phyloP scores from a whole-genome alignment of 352 stramenopile species.

The Plasmopara muralis region DNA sequence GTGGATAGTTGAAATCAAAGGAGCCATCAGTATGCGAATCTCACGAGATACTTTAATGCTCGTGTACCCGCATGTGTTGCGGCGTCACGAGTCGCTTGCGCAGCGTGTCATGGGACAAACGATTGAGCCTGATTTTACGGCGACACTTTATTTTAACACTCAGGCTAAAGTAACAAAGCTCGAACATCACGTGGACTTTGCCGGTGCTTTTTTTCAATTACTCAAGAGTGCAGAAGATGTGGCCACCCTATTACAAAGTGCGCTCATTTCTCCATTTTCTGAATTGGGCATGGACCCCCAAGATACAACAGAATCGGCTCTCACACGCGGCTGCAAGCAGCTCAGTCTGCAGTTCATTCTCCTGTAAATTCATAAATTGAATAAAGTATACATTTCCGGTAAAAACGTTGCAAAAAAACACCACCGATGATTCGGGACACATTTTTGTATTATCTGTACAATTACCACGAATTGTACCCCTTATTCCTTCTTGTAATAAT shows the following conservation, averaged over 20 bases:
- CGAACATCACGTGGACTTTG: conserved; percentile 53
- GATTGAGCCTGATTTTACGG: conserved; percentile 43
- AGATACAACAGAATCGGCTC: conserved; percentile 28
- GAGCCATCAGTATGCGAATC: conserved; percentile 39
- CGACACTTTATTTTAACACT: conserved; percentile 52
- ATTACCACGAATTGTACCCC: neutral
- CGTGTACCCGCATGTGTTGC: conserved; percentile 56
- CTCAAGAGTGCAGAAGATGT: conserved; percentile 30
- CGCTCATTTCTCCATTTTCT: conserved; percentile 47
- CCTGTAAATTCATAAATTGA: conserved; percentile 19
- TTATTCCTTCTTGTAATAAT: conserved; percentile 93
- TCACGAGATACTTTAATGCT: conserved; percentile 67
- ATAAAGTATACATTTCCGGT: too few species aligned
- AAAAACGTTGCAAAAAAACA: too few species aligned
- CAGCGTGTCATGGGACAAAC: conserved; percentile 49
- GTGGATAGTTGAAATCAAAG: conserved; percentile 32
- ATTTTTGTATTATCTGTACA: neutral
- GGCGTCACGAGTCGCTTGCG: conserved; percentile 40
- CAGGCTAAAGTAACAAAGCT: conserved; percentile 45
- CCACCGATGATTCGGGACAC: too few species aligned
- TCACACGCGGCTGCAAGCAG: conserved; percentile 45
- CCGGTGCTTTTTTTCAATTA: conserved; percentile 41
- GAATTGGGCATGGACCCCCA: conserved; percentile 58
- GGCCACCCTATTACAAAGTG: conserved; percentile 28
- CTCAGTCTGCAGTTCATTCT: conserved; percentile 71